These are phyloP conservation scores for Cladosporium oxysporum DNA, from an alignment of 2,329 filamentous ascomycete species.

Conservation along the genomic window DNA sequence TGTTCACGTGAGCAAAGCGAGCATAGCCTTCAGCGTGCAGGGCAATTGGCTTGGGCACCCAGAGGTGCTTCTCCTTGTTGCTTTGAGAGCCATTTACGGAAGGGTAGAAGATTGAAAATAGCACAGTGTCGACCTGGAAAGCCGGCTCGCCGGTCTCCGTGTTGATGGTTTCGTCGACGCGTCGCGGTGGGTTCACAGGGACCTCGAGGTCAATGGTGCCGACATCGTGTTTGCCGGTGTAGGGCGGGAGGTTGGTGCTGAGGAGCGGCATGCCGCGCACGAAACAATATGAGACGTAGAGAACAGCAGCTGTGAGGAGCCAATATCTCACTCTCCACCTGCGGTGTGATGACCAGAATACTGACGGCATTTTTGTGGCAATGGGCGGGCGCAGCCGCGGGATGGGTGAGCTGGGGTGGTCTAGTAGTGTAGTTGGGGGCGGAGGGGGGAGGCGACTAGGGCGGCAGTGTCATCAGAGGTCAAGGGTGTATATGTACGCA, in stretches of 20 bases:
- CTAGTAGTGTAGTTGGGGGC: background rate
- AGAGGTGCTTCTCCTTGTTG: slow-evolving; percentile 39
- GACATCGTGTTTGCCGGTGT: slow-evolving; percentile 46
- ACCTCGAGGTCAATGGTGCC: slow-evolving; percentile 48
- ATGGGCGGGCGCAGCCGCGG: slow-evolving; percentile 2
- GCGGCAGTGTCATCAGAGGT: background rate
- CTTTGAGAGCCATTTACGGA: slow-evolving; percentile 34
- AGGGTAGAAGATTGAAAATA: slow-evolving; percentile 51
- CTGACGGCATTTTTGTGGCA: slow-evolving; percentile 8
- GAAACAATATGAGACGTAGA: slow-evolving; percentile 40
- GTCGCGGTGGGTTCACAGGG: slow-evolving; percentile 38
- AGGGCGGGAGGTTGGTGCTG: slow-evolving; percentile 43
- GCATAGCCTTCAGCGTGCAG: slow-evolving; percentile 49
- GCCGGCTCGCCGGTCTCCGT: slow-evolving; percentile 43
- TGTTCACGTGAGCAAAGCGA: slow-evolving; percentile 42
- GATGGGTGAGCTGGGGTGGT: background rate
- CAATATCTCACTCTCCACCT: slow-evolving; percentile 17
- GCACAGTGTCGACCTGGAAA: slow-evolving; percentile 48
- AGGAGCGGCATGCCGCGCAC: slow-evolving; percentile 46
- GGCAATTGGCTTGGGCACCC: slow-evolving; percentile 48
- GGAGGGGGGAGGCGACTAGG: background rate
- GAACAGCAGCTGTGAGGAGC: slow-evolving; percentile 8
- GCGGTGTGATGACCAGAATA: slow-evolving; percentile 9
- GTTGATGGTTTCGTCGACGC: slow-evolving; percentile 39
- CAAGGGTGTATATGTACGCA: background rate